A percentile compares a stretch with the other conserved stretches of the same genome.
Evolutionary conservation across 306 rosid genomes (phyloP).

Genomic region (Crataegus laevigata): DNA sequence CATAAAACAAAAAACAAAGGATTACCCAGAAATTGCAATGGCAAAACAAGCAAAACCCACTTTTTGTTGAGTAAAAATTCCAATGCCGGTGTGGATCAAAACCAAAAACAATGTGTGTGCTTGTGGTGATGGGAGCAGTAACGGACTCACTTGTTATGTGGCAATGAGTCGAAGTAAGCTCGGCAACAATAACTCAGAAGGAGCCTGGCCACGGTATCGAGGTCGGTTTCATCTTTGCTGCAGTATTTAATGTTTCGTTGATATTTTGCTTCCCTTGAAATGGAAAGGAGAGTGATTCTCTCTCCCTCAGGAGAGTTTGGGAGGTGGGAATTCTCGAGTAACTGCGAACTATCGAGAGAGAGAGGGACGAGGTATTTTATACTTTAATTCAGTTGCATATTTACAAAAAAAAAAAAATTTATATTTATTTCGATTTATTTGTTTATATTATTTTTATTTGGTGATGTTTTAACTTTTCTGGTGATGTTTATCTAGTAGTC

Average conservation of each 20-base stretch:
- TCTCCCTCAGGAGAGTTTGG: slow-evolving; percentile 16
- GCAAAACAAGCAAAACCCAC: slow-evolving; percentile 16
- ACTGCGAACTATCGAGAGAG: slow-evolving; percentile 18
- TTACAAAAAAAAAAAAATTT: neutral
- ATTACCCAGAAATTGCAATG: slow-evolving; percentile 5
- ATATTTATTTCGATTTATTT: neutral
- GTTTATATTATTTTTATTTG: neutral
- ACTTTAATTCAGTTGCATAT: neutral
- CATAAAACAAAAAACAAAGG: neutral
- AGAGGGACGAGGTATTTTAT: neutral
- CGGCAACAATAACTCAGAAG: slow-evolving; percentile 23
- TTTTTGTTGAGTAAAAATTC: neutral
- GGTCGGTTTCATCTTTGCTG: slow-evolving; percentile 38
- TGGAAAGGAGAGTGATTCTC: slow-evolving; percentile 30
- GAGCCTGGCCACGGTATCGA: slow-evolving; percentile 19
- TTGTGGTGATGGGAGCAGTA: slow-evolving; percentile 32
- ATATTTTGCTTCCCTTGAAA: slow-evolving; percentile 12
- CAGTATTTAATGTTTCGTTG: neutral
- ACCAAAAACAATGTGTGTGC: slow-evolving; percentile 39
- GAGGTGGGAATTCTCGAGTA: slow-evolving; percentile 49
- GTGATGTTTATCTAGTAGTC: neutral
- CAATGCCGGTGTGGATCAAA: slow-evolving; percentile 29
- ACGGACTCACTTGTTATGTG: slow-evolving; percentile 26
- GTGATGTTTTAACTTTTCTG: neutral
- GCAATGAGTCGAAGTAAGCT: slow-evolving; percentile 38